A percentile compares a stretch with the other conserved stretches of the same genome.
Evolutionary conservation across 257 asterid genomes (phyloP).

Genomic region (Solanum gracilifrons): DNA sequence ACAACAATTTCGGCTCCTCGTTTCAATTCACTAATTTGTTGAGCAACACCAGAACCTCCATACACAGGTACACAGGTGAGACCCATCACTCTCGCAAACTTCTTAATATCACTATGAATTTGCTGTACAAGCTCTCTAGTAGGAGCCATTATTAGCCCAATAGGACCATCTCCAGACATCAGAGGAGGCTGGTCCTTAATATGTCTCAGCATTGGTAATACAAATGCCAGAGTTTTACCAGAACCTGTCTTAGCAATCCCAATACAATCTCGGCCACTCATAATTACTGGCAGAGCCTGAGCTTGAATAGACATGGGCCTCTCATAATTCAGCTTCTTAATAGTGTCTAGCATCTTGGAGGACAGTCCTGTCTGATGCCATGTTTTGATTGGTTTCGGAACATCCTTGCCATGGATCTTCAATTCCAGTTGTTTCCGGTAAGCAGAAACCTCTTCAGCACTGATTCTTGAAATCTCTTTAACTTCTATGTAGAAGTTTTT

Average conservation of each 20-base stretch:
- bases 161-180: conserved; percentile 84
- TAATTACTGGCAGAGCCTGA: conserved; percentile 83
- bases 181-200: conserved; percentile 78
- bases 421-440: conserved; percentile 70
- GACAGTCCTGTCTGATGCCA: conserved; percentile 94
- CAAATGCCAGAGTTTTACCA: conserved; percentile 87
- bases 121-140: conserved; percentile 94
- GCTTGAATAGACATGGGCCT: conserved; percentile 84
- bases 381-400: conserved; percentile 68
- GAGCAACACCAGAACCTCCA: conserved; percentile 95
- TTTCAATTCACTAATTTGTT: conserved; percentile 82
- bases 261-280: conserved; percentile 93
- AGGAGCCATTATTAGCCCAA: conserved; percentile 91
- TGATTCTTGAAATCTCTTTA: conserved; percentile 65
- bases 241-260: conserved; percentile 94
- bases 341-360: conserved; percentile 64
- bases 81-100: conserved; percentile 61
- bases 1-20: conserved; percentile 90
- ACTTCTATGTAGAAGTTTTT: conserved; percentile 82
- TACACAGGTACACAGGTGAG: conserved; percentile 79
- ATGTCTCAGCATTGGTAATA: conserved; percentile 89
- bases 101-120: conserved; percentile 70
- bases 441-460: conserved; percentile 60
- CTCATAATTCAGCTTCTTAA: conserved; percentile 61
- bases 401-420: conserved; percentile 86